Conservation (phyloP, 164 flowering plant species). For the Tetrastigma voinierianum region DNA sequence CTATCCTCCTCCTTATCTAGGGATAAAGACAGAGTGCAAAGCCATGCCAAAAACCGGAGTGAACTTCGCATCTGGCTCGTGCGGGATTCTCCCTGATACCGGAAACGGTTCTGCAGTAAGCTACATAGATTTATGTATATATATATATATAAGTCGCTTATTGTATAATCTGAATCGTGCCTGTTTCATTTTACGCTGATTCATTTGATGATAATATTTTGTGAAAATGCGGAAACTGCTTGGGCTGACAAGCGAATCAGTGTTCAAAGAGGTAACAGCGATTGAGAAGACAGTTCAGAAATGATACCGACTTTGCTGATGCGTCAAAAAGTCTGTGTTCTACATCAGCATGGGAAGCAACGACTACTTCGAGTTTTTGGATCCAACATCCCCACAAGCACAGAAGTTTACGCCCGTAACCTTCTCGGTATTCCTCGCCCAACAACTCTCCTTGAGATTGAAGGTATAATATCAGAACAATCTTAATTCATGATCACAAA, state of each 20-base stretch:
- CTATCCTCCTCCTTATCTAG: slow-evolving; percentile 5
- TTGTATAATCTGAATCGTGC: too few species aligned
- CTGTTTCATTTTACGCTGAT: too few species aligned
- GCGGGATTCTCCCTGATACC: slow-evolving; percentile 6
- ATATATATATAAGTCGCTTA: too few species aligned
- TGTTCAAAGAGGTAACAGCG: too few species aligned
- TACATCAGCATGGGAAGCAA: neutral
- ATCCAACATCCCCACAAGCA: too few species aligned
- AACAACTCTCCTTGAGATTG: neutral
- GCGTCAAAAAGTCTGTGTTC: neutral
- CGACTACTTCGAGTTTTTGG: neutral
- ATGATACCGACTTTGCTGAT: neutral
- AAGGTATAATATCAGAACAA: neutral
- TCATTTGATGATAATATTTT: neutral
- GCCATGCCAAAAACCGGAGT: neutral
- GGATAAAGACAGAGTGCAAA: neutral
- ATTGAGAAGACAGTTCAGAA: neutral
- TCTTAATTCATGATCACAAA: too few species aligned
- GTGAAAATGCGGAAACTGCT: too few species aligned
- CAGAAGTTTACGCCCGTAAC: neutral
- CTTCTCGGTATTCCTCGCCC: neutral
- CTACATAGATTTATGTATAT: too few species aligned
- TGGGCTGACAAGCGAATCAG: too few species aligned
- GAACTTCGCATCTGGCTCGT: slow-evolving; percentile 14
- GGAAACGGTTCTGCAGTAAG: neutral